Evolutionary conservation across 805 yeast species (phyloP), one percentile per base, ranked within the genome.

Genomic region (Starmera dryadoides): DNA sequence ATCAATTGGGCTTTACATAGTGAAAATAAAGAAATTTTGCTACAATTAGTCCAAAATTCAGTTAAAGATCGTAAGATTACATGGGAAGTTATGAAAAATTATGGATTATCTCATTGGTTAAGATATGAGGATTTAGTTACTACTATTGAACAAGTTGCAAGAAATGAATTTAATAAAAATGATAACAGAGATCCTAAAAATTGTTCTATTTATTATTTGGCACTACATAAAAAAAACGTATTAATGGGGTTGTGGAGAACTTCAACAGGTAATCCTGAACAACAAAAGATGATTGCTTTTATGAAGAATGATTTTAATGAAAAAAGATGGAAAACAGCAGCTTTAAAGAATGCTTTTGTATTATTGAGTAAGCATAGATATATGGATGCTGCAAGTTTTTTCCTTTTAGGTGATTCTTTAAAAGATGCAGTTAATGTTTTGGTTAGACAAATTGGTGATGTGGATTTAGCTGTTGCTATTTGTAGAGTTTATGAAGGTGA

Each of bases 331-430:
- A 75, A 69, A 48, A 69, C 85, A 0, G 96, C 97, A 1, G 97
- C 98, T 0, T 60, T 79, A 50, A 93, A 93, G 53, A 91, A 91
- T 62, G 98, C 98, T 0, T 91, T 77, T 66, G 98, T 86, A 0
- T 63, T 91, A 33, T 59, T 93, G 46, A 86, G 97, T 44, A 87
- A 87, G 52, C 98, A 89, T 58, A 66, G 98, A 32, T 85, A 73
- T 52, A 63, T 73, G 56, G 94, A 88, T 59, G 95, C 97, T 0
- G 96, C 97, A 0, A 79, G 81, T 18, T 89, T 93, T 56, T 91
- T 91, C 59, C 59, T 91, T 28, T 66, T 91, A 11, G 96, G 85
- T 0, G 88, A 72, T 37, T 68, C 88, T 1, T 60, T 86, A 12
- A 73, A 73, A 39, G 98, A 93, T 62, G 79, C 88, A 42, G 83